Percentiles rank a stretch among this genome's conserved stretches.
Conservation (phyloP, 192 early-diverging fungal genomes). For the Gryganskiella cystojenkinii region DNA sequence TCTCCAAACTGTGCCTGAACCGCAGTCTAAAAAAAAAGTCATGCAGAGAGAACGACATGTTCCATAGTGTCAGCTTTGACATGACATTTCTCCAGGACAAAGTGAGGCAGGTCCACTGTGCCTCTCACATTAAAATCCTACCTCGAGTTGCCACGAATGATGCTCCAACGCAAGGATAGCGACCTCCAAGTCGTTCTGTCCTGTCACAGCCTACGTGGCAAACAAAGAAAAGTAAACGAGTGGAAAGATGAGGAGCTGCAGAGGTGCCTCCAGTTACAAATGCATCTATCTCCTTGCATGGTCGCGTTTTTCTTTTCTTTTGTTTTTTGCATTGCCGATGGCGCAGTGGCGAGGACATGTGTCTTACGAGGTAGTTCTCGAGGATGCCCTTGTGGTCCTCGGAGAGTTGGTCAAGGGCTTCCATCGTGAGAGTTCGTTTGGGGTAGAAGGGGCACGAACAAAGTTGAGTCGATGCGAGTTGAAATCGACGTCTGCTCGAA, state of each 20-base stretch:
- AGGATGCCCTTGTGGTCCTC: constrained; percentile 42
- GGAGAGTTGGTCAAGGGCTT: constrained; percentile 38
- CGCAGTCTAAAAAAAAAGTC: constrained; percentile 22
- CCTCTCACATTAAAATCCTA: constrained; percentile 7
- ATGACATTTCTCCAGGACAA: too few species aligned
- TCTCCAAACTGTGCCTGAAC: constrained; percentile 55
- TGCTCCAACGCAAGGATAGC: constrained; percentile 43
- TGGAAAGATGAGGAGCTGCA: not conserved
- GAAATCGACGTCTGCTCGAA: not conserved
- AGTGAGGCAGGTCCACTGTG: too few species aligned
- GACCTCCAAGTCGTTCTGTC: constrained; percentile 46
- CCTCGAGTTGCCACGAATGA: constrained; percentile 53
- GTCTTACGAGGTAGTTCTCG: constrained; percentile 47
- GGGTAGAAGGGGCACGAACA: not conserved
- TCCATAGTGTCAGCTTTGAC: too few species aligned
- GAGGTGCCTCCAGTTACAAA: not conserved
- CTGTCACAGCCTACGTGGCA: constrained; percentile 35
- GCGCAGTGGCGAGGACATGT: not conserved
- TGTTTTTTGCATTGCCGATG: too few species aligned
- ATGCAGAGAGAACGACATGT: not conserved
- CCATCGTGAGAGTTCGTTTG: constrained; percentile 11
- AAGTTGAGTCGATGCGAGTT: not conserved
- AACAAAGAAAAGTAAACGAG: not conserved
- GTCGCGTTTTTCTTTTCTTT: too few species aligned
- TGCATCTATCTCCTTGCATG: too few species aligned